Base-by-base conservation (phyloP, 2,329 filamentous ascomycete genomes). In the Xylaria sp. region DNA sequence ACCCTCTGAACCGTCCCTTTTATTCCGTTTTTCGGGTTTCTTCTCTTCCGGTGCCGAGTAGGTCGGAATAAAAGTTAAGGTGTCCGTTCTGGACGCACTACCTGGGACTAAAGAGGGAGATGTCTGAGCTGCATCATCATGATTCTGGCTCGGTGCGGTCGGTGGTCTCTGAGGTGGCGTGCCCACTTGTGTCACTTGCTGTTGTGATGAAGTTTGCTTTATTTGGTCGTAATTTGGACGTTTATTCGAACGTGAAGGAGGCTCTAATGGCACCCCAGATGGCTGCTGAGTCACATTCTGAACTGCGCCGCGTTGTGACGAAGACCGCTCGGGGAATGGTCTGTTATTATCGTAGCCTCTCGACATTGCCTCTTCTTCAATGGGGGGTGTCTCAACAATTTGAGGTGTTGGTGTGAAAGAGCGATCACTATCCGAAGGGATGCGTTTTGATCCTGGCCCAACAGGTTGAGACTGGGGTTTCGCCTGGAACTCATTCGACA, bases 61-160 rank as follows among this genome's bases (percentile, higher is more conserved):
- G 0, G 89, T 94, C 0, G 93, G 92, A 54, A 95, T 93, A 68
- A 93, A 90, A 0, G 92, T 92, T 14, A 96, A 80, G 51, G 84
- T 87, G 75, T 95, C 92, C 0, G 92, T 94, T 47, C 91, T 86
- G 6, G 75, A 78, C 7, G 85, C 89, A 60, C 82, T 86, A 58
- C 87, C 88, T 12, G 90, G 90, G 21, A 90, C 88, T 2, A 94
- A 78, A 28, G 87, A 82, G n/a, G 91, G 87, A 3, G 90, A 86
- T 63, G 85, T 83, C 31, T 85, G 85, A 9, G 84, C 82, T 67
- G 91, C 84, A 31, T 94, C 89, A 67, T 88, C 87, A 19, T 89
- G 79, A 1, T 82, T 86, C 52, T 85, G 81, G 51, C 77, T 69
- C 62, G 78, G 67, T 57, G 76, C 73, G 68, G 77, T 77, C 35